Evolutionary conservation across 257 asterid genomes (phyloP).

Genomic region (Solanum rostratum): DNA sequence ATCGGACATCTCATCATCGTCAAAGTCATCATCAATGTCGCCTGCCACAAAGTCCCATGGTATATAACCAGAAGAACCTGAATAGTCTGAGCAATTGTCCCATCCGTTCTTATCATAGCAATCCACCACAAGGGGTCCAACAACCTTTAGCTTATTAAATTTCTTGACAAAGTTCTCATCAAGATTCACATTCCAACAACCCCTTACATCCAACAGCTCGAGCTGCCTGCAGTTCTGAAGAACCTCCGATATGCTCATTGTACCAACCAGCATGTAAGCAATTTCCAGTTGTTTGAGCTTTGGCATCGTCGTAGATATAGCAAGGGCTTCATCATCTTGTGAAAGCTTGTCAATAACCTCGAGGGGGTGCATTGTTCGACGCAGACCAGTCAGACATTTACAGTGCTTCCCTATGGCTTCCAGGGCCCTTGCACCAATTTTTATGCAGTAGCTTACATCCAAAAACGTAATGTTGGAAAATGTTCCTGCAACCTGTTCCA

Average conservation of each 20-base stretch:
- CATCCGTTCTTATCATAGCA: conserved; percentile 20
- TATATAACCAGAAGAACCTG: conserved; percentile 21
- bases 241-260: conserved; percentile 13
- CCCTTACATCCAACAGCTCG: conserved; percentile 25
- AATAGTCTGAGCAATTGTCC: conserved; percentile 28
- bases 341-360: conserved; percentile 17
- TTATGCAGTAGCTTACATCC: conserved; percentile 30
- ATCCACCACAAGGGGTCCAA: conserved; percentile 34
- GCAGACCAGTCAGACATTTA: conserved; percentile 11
- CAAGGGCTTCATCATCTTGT: conserved; percentile 31
- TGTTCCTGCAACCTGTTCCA: conserved; percentile 15
- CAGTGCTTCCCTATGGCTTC: conserved; percentile 24
- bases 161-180: conserved; percentile 24
- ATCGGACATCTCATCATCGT: conserved; percentile 26
- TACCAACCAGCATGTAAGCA: conserved; percentile 21
- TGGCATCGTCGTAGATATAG: conserved; percentile 28
- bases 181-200: conserved; percentile 41
- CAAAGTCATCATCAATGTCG: conserved; percentile 9
- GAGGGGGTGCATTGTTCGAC: conserved; percentile 29
- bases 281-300: conserved; percentile 34
- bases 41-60: conserved; percentile 23
- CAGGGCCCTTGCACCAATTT: conserved; percentile 16
- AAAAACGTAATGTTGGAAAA: conserved; percentile 18
- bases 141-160: conserved; percentile 22
- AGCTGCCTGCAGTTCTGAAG: conserved; percentile 15